Base-by-base conservation (phyloP, 176 grass and related monocot genomes). In the Raddia guianensis region DNA sequence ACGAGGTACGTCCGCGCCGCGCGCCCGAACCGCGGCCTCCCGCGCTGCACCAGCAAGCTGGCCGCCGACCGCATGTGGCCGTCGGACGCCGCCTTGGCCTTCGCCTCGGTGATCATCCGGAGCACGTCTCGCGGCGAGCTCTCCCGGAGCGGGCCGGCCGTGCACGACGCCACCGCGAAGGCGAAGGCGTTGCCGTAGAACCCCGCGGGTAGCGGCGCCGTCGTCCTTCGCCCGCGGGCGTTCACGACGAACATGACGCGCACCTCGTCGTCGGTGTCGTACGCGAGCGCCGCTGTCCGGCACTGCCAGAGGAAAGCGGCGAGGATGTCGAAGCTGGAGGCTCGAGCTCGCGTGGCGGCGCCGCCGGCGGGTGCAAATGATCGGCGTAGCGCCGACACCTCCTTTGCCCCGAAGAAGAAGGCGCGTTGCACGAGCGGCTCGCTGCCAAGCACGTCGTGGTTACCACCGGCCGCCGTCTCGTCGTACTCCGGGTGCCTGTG, bases 1-100 rank as follows among this genome's bases (percentile, higher is more conserved):
- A 89, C 87, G 8, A 89, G 73, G 57, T 90, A 90, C 34, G 84
- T 70, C n/a, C 73, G 37, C 18, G 40, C 67, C 43, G 52, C 43
- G 19, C 59, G 66, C 73, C 54, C 12, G 52, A 81, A 81, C 46
- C 57, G 60, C 47, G 82, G 87, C 76, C 87, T 19, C 14, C 76
- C 35, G 6, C 21, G 51, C 48, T 74, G 8, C 76, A 73, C 82
- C 82, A 85, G 76, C 54, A 81, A 42, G 78, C 44, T 64, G 48
- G 82, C 71, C 49, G 57, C 63, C 19, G 87, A 89, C 72, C 65
- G 71, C 71, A 85, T 48, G 55, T 89, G 59, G 1, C 72, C 87
- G 0, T 68, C 57, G 16, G 48, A 5, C 82, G 27, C 12, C 5
- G 21, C 48, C 33, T 19, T 32, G 14, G 14, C 68, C 85, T 87